Evolutionary conservation across 768 basidiomycete genomes (phyloP), one percentile per base, ranked within the genome.

Genomic region (Leccinum uliginosum): DNA sequence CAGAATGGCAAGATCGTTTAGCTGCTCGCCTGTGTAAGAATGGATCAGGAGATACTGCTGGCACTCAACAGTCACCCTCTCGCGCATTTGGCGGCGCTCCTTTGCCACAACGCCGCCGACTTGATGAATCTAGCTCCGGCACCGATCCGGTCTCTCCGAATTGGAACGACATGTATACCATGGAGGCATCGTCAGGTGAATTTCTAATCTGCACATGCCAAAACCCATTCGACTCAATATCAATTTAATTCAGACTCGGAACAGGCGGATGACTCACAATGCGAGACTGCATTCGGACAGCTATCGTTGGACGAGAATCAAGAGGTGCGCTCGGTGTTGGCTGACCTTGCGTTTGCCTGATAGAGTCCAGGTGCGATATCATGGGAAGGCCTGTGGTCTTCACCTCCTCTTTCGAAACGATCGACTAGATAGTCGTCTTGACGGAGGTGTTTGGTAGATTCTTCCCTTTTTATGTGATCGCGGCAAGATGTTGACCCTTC

Each of bases 1-100:
- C 80, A 57, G 87, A 91, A 67, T 91, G 89, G 89, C 89, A 91
- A 67, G 87, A 91, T 50, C 83, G 79, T 54, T 76, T 91, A 17
- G 82, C 84, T 23, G 77, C 77, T 58, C 79, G 79, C 6, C 71
- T 89, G 48, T 77, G 77, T 6, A 75, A 71, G 51, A 64, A 61
- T 12, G 53, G 35, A 19, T 57, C 45, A 19, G 60, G 59, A 48
- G 56, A 11, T 19, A 50, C 34, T 46, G n/a, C 54, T 40, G 51
- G 55, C 27, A 14, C 53, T 56, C 53, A 40, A 4, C 55, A 47
- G 17, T 61, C 70, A 14, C 66, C 67, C 26, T 58, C 67, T 30
- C 65, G 69, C 48, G 67, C 74, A 35, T 58, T 66, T 21, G 59
- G 68, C 7, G 73, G 66, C 11, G 66, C 70, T 30, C 81, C 77